Evolutionary conservation across 176 grass and related monocot species (phyloP).

Genomic region (Carex pumila): DNA sequence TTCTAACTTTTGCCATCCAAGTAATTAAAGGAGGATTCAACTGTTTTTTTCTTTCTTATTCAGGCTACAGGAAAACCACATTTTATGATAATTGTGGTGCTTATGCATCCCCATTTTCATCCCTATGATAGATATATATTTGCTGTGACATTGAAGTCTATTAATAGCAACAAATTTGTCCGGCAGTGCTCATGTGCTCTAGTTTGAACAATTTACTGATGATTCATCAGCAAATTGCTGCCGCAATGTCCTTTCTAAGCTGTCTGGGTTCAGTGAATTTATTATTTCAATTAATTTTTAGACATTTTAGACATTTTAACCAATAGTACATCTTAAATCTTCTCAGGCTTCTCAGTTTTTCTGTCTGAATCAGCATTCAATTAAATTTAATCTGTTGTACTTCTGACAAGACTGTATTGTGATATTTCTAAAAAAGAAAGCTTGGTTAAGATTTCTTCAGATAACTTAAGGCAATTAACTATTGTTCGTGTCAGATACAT

Average conservation of each 20-base stretch:
- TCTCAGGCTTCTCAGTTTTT: neutral
- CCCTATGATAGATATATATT: neutral
- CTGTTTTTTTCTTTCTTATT: neutral
- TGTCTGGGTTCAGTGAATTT: neutral
- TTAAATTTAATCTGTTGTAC: neutral
- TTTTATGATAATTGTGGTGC: neutral
- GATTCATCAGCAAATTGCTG: neutral
- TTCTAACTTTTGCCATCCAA: neutral
- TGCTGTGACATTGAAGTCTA: neutral
- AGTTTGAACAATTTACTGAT: conserved; percentile 19
- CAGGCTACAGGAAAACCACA: neutral
- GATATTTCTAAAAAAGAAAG: neutral
- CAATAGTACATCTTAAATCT: neutral
- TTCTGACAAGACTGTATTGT: neutral
- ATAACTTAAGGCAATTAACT: neutral
- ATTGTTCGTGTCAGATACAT: neutral
- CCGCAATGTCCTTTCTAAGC: neutral
- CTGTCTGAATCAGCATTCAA: neutral
- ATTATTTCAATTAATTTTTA: neutral
- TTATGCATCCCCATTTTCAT: neutral
- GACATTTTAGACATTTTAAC: neutral
- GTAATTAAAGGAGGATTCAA: neutral
- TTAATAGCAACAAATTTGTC: conserved; percentile 2
- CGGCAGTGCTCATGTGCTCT: neutral
- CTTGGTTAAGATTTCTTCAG: conserved; percentile 14